These are phyloP conservation scores for Prunus campanulata DNA, from an alignment of 306 rosid species.

Conservation along the genomic window DNA sequence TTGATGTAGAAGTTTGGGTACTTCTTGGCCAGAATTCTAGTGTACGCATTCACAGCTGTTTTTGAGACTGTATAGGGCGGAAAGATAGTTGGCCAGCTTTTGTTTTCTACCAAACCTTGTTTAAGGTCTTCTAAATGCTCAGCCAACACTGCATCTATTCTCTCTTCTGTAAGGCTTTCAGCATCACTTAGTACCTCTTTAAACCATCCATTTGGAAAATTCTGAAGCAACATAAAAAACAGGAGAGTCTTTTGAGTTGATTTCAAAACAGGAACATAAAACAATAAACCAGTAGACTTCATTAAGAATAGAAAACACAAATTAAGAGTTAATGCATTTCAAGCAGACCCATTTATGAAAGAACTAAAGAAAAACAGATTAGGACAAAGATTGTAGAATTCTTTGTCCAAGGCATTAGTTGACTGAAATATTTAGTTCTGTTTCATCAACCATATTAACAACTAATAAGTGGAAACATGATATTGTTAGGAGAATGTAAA, in stretches of 20 bases:
- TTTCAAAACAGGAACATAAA: neutral
- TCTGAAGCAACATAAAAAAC: slow-evolving; percentile 17
- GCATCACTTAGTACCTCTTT: slow-evolving; percentile 32
- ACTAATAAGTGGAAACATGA: neutral
- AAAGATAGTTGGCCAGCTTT: slow-evolving; percentile 32
- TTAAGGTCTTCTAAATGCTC: slow-evolving; percentile 29
- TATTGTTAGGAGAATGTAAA: neutral
- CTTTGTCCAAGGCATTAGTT: neutral
- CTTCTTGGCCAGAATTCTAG: slow-evolving; percentile 41
- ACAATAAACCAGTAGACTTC: too few relatives aligned
- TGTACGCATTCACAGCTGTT: slow-evolving; percentile 37
- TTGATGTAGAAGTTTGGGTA: slow-evolving; percentile 31
- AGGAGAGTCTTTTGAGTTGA: neutral
- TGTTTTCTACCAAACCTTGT: slow-evolving; percentile 35
- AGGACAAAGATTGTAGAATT: neutral
- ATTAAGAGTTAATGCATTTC: too few relatives aligned
- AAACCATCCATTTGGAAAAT: slow-evolving; percentile 30
- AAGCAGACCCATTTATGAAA: too few relatives aligned
- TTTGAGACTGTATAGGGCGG: slow-evolving; percentile 39
- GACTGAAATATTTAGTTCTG: neutral
- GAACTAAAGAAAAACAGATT: neutral
- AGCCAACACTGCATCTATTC: slow-evolving; percentile 32
- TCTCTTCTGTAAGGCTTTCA: slow-evolving; percentile 41
- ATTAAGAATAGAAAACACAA: too few relatives aligned
- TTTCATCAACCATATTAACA: neutral